Base-by-base conservation (phyloP, 306 rosid genomes). In the Dryas drummondii region DNA sequence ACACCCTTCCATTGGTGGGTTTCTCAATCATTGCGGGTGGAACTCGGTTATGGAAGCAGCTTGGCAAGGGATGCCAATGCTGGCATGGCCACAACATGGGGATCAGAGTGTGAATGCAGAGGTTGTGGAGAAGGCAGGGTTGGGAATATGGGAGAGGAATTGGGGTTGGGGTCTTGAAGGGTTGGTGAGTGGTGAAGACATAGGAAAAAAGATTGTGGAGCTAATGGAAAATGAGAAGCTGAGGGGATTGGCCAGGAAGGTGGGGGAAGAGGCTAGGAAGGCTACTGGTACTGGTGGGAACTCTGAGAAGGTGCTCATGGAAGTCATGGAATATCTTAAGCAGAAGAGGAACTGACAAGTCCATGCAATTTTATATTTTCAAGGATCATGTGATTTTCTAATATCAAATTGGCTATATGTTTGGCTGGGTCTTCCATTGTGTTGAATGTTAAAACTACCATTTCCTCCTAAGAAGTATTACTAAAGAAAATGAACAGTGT, bases 21-120 rank as follows among this genome's bases (percentile, higher is more conserved):
- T 77, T 61, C 15, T 70, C 37, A 77, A 9, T 16, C 81, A 77
- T 12, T 77, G 81, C 42, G 81, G 81, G 13, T 77, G 81, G 81
- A 77, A 77, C 75, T 77, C 81, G 3, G 71, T 70, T 2, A 70
- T 62, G 55, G 81, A 77, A 52, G 81, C 81, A 0, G 81, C 81
- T 6, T 2, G 65, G 41, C 52, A 22, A 4, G 81, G 81, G n/a
- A 1, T 77, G 3, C 81, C 76, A 2, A 15, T 77, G 81, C 64
- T 77, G 71, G 81, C 76, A 0, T 61, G 76, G 81, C 81, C 81
- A 2, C 81, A 77, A 15, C 81, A 77, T 8, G 76, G 81, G 6
- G 81, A 77, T 70, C 76, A 77, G 13, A 61, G 27, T 0, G 54
- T 61, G 65, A 77, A 77, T 27, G 81, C 81, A 7, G 76, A 77